A percentile compares a stretch with the other conserved stretches of the same genome.
Evolutionary conservation across 2,329 filamentous ascomycete species (phyloP).

Genomic region (Diplodia intermedia): DNA sequence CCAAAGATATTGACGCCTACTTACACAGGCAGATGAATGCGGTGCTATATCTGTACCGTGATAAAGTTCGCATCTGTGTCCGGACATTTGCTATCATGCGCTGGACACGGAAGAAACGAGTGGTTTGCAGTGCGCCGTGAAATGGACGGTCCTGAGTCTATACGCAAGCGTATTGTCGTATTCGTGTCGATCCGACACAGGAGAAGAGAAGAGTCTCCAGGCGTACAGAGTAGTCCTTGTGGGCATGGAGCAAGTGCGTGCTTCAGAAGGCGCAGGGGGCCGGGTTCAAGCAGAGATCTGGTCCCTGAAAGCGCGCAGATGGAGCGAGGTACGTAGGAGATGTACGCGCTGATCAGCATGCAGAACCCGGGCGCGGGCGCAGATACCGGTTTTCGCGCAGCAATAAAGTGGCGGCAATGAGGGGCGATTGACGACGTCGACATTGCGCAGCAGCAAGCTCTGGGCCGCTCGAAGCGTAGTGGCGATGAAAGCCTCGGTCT

Average conservation of each 20-base stretch:
- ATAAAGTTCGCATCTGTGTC: too few relatives aligned
- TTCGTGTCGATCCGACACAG: constrained; percentile 1
- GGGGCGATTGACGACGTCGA: neutral
- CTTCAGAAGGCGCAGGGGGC: neutral
- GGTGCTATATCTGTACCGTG: too few relatives aligned
- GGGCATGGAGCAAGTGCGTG: neutral
- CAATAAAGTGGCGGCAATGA: neutral
- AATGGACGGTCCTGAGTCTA: neutral
- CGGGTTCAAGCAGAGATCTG: neutral
- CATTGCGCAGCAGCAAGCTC: neutral
- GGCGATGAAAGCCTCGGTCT: neutral
- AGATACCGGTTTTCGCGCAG: neutral
- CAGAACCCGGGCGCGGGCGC: neutral
- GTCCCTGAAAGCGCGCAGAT: constrained; percentile 6
- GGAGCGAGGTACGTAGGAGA: neutral
- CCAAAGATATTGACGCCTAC: too few relatives aligned
- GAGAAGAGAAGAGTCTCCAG: neutral
- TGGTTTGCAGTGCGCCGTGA: neutral
- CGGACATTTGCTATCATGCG: too few relatives aligned
- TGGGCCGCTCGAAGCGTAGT: neutral
- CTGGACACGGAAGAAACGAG: too few relatives aligned
- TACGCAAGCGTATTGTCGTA: constrained; percentile 3
- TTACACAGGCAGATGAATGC: too few relatives aligned
- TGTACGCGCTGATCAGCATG: neutral
- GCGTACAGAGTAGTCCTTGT: neutral